A percentile compares a stretch with the other conserved stretches of the same genome.
phyloP scores from a whole-genome alignment of 805 yeast species.

The Pichia californica region DNA sequence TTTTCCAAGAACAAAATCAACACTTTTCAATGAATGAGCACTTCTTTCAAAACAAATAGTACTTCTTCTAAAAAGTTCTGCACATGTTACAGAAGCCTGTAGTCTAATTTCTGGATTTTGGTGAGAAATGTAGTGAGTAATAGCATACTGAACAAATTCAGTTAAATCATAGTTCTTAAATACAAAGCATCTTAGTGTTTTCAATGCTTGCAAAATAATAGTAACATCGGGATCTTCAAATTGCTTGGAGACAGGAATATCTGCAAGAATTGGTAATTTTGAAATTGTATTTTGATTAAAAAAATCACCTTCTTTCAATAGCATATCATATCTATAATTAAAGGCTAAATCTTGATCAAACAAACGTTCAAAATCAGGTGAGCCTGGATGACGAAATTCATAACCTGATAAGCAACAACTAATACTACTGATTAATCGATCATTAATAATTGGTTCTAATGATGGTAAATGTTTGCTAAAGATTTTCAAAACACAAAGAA shows the following conservation, averaged over 20 bases:
- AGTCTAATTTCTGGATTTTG: conserved; percentile 73
- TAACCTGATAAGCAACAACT: conserved; percentile 77
- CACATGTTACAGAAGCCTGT: conserved; percentile 78
- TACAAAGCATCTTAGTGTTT: conserved; percentile 67
- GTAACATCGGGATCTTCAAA: conserved; percentile 28
- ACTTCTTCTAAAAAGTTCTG: conserved; percentile 68
- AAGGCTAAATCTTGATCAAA: conserved; percentile 63
- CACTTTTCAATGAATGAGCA: conserved; percentile 72
- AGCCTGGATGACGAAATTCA: conserved; percentile 76
- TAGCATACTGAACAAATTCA: conserved; percentile 82
- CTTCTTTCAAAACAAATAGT: conserved; percentile 82
- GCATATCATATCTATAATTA: conserved; percentile 70
- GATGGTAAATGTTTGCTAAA: conserved; percentile 75
- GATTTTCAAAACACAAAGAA: conserved; percentile 67
- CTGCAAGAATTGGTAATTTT: conserved; percentile 19
- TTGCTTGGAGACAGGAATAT: conserved; percentile 17
- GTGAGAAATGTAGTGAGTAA: conserved; percentile 78
- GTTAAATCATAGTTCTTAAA: conserved; percentile 72
- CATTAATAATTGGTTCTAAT: conserved; percentile 63
- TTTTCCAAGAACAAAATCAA: conserved; percentile 77
- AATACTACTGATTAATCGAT: conserved; percentile 60
- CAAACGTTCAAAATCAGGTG: conserved; percentile 59
- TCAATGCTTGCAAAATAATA: conserved; percentile 69
- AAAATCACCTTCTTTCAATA: conserved; percentile 57
- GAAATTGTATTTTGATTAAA: conserved; percentile 13